Base-by-base conservation (phyloP, 148 eudicot species). In the Heliosperma pusillum region DNA sequence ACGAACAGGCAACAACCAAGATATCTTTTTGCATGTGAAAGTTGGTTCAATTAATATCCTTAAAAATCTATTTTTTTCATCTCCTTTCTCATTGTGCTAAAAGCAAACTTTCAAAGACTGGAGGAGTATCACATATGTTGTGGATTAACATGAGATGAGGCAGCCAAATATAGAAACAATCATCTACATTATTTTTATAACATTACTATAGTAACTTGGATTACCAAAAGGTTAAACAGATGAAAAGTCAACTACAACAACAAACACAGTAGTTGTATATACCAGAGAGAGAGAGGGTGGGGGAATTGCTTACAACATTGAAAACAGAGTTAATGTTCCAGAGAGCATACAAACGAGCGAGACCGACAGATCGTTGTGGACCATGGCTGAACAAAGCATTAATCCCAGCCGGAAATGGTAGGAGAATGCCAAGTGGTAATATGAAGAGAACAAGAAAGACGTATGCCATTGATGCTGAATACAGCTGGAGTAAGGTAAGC, bases 321-420 rank as follows among this genome's bases (percentile, higher is more conserved):
- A 90, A 85, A 80, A 95, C 67, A 59, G 97, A 95, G 57, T 90
- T 92, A 60, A 95, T 75, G 79, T 92, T 95, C 99, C 99, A 92
- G 81, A 95, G 73, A 71, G 99, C 99, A 85, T 92, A 95, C 75
- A 89, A 78, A 16, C 99, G 97, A 55, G 99, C 94, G 74, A 95
- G 92, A 58, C 99, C 97, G 20, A 97, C 91, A 76, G 99, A 90
- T 62, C 97, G 97, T 77, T 93, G 89, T 53, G 97, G 97, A 50
- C 99, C 97, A 68, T 92, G 97, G 80, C 99, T 96, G 80, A 92
- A 96, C 70, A 96, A 80, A 76, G 99, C 99, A 86, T 92, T 96
- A 73, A 96, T 96, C 75, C 97, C 99, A 79, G 97, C 95, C 44
- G 99, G 99, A 70, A 92, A 96, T 3, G 99, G 99, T 76, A 96